Evolutionary conservation across 768 basidiomycete species (phyloP).

Genomic region (Galerina marginata): DNA sequence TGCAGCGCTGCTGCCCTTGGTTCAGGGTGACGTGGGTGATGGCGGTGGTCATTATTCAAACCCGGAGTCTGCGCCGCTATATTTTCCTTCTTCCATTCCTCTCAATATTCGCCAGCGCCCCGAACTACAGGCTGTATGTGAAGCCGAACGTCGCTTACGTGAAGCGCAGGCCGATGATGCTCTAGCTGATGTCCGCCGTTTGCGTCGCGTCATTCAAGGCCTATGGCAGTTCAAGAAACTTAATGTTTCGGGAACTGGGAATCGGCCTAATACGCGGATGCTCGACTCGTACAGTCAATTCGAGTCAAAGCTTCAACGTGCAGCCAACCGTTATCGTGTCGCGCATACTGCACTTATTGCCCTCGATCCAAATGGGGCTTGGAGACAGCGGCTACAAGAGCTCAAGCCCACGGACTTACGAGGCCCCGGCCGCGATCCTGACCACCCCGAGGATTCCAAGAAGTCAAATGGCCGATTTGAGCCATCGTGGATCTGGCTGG

Average conservation of each 20-base stretch:
- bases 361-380: slow-evolving; percentile 22
- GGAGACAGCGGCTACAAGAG: slow-evolving; percentile 8
- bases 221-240: slow-evolving; percentile 29
- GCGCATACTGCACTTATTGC: slow-evolving; percentile 10
- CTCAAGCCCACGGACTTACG: slow-evolving; percentile 16
- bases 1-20: neutral
- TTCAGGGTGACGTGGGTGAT: too few species aligned
- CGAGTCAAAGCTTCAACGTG: slow-evolving; percentile 4
- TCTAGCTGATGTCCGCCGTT: slow-evolving; percentile 23
- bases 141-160: slow-evolving; percentile 19
- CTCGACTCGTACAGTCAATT: slow-evolving; percentile 17
- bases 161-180: slow-evolving; percentile 28
- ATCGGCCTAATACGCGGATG: slow-evolving; percentile 25
- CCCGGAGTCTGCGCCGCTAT: neutral
- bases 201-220: slow-evolving; percentile 15
- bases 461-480: slow-evolving; percentile 4
- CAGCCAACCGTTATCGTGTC: slow-evolving; percentile 16
- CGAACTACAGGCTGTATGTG: neutral
- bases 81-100: slow-evolving; percentile 3
- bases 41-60: neutral
- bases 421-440: slow-evolving; percentile 21
- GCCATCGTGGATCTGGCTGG: slow-evolving; percentile 32
- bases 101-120: neutral
- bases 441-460: neutral
- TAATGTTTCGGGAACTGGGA: slow-evolving; percentile 25